Evolutionary conservation across 257 asterid genomes (phyloP).

Genomic region (Verbascum thapsus): DNA sequence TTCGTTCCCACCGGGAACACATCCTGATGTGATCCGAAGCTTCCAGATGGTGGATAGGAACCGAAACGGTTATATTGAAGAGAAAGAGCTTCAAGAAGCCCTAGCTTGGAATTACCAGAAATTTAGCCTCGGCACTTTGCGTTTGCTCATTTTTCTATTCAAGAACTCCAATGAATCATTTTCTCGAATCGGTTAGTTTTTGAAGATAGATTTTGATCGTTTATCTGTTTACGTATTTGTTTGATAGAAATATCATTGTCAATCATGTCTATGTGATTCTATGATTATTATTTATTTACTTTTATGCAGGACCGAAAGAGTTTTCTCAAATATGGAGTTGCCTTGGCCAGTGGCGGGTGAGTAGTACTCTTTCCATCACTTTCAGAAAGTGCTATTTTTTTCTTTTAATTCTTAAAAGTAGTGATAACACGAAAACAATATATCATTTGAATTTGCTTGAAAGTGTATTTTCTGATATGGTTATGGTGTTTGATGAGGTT

Average conservation of each 20-base stretch:
- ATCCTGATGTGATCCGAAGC: conserved; percentile 74
- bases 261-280: neutral
- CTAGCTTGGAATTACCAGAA: conserved; percentile 56
- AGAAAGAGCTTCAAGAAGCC: conserved; percentile 70
- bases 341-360: conserved; percentile 88
- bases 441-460: neutral
- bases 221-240: neutral
- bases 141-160: conserved; percentile 73
- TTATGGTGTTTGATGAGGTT: neutral
- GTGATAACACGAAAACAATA: neutral
- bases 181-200: conserved; percentile 52
- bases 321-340: conserved; percentile 79
- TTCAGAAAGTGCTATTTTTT: neutral
- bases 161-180: conserved; percentile 51
- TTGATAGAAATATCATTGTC: no score
- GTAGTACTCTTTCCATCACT: neutral
- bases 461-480: conserved; percentile 15
- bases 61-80: conserved; percentile 75
- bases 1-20: conserved; percentile 71
- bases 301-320: conserved; percentile 75
- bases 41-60: conserved; percentile 86
- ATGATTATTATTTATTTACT: conserved; percentile 7
- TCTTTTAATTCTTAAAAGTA: neutral
- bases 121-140: conserved; percentile 68
- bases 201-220: no score